phyloP scores from a whole-genome alignment of 352 stramenopile species.

The Phytophthora boehmeriae region DNA sequence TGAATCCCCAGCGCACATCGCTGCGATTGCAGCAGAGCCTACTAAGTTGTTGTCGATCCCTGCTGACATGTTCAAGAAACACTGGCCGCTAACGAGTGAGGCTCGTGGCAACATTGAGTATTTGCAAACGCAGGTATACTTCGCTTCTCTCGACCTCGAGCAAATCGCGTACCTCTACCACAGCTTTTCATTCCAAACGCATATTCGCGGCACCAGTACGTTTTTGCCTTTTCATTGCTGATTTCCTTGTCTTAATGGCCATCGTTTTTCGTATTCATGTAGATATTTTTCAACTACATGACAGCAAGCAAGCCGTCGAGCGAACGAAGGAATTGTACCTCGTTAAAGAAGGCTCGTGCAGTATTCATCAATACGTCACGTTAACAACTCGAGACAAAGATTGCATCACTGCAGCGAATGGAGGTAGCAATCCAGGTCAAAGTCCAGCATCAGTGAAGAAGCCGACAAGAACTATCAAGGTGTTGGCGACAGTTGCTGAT shows the following conservation, averaged over 20 bases:
- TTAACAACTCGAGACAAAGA: constrained; percentile 9
- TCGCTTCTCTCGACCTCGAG: constrained; percentile 56
- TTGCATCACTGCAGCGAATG: neutral
- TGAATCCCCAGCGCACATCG: constrained; percentile 35
- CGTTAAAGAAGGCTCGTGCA: constrained; percentile 59
- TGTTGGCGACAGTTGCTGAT: constrained; percentile 59
- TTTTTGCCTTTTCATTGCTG: neutral
- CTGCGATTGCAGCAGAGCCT: constrained; percentile 52
- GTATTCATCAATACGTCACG: constrained; percentile 43
- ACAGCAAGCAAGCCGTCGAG: constrained; percentile 8
- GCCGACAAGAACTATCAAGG: constrained; percentile 22
- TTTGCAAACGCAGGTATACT: constrained; percentile 48
- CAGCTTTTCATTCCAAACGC: constrained; percentile 48
- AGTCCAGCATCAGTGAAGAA: constrained; percentile 7
- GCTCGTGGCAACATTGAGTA: constrained; percentile 56
- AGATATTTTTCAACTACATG: constrained; percentile 48
- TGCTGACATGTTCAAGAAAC: constrained; percentile 43
- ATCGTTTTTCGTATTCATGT: constrained; percentile 6
- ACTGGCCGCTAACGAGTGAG: constrained; percentile 43
- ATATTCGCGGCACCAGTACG: constrained; percentile 51
- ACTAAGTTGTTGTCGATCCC: constrained; percentile 65
- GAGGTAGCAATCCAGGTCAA: neutral
- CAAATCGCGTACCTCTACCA: constrained; percentile 64
- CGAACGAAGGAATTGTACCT: constrained; percentile 38
- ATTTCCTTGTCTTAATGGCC: constrained; percentile 5